These are phyloP conservation scores for Yueomyces sp. DNA, from an alignment of 805 yeast species.

Conservation along the genomic window DNA sequence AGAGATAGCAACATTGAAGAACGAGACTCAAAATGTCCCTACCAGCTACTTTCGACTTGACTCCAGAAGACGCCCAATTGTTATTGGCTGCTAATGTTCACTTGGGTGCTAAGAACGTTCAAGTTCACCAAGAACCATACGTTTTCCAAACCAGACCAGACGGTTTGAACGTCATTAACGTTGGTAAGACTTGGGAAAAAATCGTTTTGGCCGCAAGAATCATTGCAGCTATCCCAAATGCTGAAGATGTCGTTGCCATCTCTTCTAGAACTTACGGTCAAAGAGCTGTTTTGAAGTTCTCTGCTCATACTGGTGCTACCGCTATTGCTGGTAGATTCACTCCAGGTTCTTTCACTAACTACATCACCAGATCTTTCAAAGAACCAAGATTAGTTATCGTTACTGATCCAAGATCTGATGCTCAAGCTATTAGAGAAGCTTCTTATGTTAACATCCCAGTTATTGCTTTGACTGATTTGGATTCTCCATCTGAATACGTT, in stretches of 20 bases:
- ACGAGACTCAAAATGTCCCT: slow-evolving; percentile 48
- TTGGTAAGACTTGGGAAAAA: slow-evolving; percentile 99
- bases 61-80: slow-evolving; percentile 98
- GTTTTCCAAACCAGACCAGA: slow-evolving; percentile 98
- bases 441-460: slow-evolving; percentile 99
- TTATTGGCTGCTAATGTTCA: slow-evolving; percentile 99
- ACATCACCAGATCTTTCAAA: slow-evolving; percentile 99
- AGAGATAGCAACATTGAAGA: background rate
- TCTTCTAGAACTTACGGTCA: slow-evolving; percentile 99
- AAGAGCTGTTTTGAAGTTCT: slow-evolving; percentile 99
- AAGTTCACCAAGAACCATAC: slow-evolving; percentile 95
- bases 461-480: slow-evolving; percentile 96
- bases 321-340: slow-evolving; percentile 99
- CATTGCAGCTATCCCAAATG: slow-evolving; percentile 98
- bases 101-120: slow-evolving; percentile 99
- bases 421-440: slow-evolving; percentile 99
- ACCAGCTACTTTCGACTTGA: slow-evolving; percentile 82
- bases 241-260: slow-evolving; percentile 96
- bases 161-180: slow-evolving; percentile 97
- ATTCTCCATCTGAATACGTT: slow-evolving; percentile 97
- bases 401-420: slow-evolving; percentile 99
- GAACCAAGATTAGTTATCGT: slow-evolving; percentile 99
- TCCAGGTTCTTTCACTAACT: slow-evolving; percentile 99
- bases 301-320: slow-evolving; percentile 99
- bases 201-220: slow-evolving; percentile 95